A percentile compares a stretch with the other conserved stretches of the same genome.
Evolutionary conservation across 495 filamentous ascomycete species (phyloP).

Genomic region (Aspergillus olivimuriae): DNA sequence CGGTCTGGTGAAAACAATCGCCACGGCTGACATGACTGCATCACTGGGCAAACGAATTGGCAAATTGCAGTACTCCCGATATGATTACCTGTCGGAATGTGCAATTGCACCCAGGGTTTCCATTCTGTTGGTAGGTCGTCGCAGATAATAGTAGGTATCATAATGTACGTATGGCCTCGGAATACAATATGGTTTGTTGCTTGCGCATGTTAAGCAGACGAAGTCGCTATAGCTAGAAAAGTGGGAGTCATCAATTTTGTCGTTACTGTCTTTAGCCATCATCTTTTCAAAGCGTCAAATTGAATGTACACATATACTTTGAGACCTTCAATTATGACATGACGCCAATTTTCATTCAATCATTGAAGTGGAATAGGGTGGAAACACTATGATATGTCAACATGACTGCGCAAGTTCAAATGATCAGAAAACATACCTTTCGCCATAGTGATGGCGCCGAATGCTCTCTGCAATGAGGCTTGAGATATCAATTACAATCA

Average conservation of each 20-base stretch:
- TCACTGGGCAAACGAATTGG: no score
- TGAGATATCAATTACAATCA: constrained; percentile 83
- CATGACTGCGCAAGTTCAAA: constrained; percentile 10
- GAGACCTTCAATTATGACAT: background rate
- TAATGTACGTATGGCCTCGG: background rate
- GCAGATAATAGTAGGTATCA: constrained; percentile 2
- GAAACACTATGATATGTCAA: constrained; percentile 58
- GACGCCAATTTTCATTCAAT: constrained; percentile 30
- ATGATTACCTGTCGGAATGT: no score
- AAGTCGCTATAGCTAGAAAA: background rate
- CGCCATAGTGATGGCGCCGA: constrained; percentile 86
- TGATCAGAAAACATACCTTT: constrained; percentile 39
- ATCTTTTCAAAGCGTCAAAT: constrained; percentile 7
- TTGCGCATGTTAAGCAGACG: constrained; percentile 6
- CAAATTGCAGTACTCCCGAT: no score
- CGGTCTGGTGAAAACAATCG: background rate
- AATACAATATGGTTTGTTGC: background rate
- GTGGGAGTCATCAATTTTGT: constrained; percentile 17
- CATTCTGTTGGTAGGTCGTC: background rate
- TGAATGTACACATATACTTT: no score
- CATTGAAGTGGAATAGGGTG: constrained; percentile 65
- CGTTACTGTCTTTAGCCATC: constrained; percentile 19
- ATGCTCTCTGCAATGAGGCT: constrained; percentile 87
- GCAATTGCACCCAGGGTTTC: background rate
- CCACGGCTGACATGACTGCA: no score